phyloP scores from a whole-genome alignment of 2,329 filamentous ascomycete species.

The Ampelomyces quisqualis region DNA sequence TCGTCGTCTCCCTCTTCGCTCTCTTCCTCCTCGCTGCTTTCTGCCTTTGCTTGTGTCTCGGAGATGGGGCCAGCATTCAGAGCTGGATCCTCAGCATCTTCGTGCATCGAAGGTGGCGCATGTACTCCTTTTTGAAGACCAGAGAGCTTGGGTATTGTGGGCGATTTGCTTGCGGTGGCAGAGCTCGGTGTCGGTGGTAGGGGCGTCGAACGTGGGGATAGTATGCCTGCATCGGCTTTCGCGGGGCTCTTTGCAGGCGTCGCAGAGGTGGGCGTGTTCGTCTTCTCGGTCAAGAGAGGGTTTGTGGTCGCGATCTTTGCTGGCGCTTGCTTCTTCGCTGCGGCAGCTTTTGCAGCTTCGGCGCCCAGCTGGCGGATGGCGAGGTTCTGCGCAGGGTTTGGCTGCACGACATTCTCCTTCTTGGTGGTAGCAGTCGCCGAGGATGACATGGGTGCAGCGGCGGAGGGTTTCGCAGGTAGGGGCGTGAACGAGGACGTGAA shows the following conservation, averaged over 20 bases:
- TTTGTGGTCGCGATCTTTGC: conserved; percentile 40
- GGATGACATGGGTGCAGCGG: conserved; percentile 9
- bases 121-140: conserved; percentile 24
- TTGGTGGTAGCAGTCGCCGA: conserved; percentile 13
- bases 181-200: conserved; percentile 28
- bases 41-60: conserved; percentile 10
- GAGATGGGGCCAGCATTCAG: conserved; percentile 24
- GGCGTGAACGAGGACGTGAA: conserved; percentile 33
- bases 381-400: conserved; percentile 36
- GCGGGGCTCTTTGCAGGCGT: conserved; percentile 33
- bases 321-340: conserved; percentile 38
- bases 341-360: conserved; percentile 41
- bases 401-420: conserved; percentile 27
- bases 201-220: conserved; percentile 29
- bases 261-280: conserved; percentile 25
- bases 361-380: conserved; percentile 41
- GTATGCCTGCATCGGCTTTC: conserved; percentile 14
- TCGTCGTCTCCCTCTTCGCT: conserved; percentile 4
- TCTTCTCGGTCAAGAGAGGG: conserved; percentile 38
- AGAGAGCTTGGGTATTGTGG: conserved; percentile 19
- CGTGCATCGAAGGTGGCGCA: conserved; percentile 24
- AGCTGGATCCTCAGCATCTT: conserved; percentile 28
- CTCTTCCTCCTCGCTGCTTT: conserved; percentile 8
- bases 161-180: conserved; percentile 2
- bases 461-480: conserved; percentile 33